Base-by-base conservation (phyloP, 106 monocot genomes). In the Iris macrosiphon region DNA sequence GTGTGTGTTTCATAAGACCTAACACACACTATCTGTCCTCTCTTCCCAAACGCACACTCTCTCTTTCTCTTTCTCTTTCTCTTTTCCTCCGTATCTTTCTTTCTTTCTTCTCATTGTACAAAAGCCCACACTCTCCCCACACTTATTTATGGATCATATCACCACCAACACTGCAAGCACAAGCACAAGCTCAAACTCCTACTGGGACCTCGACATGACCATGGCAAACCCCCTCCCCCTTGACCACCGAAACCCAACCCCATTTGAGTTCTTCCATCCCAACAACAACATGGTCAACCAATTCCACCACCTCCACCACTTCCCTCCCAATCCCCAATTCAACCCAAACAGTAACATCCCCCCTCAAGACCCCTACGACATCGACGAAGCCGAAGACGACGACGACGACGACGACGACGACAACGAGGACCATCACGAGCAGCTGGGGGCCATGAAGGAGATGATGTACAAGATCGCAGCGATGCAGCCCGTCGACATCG, bases 401-500 rank as follows among this genome's bases (percentile, higher is more conserved):
- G 13, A 20, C 47, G 29, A 25, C 6, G 22, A n/a, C 22, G 22
- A n/a, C 22, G 25, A 64, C 15, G 37, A 26, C 46, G 35, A 13
- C 41, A 23, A 33, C 0, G 21, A 65, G 12, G 68, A 64, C 3
- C 54, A 76, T 1, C 77, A 70, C 10, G 73, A 70, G 46, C 50
- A 18, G 10, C 40, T 85, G 28, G 79, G 85, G 18, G 79, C 68
- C 22, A 72, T 85, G 79, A 85, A 85, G 69, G 85, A 85, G 57
- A 79, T 85, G 85, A 79, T 79, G 62, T 85, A 85, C 79, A 79
- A 75, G 50, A 75, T 85, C 3, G 85, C 85, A 0, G 75, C 79
- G 65, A 85, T 85, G 85, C 85, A 85, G 29, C 85, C 85, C 2
- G 85, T 85, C 6, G 85, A 85, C 57, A 85, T 85, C 52, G 85